A percentile compares a stretch with the other conserved stretches of the same genome.
phyloP scores from a whole-genome alignment of 2,329 filamentous ascomycete genomes.

The Gaeumannomyces tritici region DNA sequence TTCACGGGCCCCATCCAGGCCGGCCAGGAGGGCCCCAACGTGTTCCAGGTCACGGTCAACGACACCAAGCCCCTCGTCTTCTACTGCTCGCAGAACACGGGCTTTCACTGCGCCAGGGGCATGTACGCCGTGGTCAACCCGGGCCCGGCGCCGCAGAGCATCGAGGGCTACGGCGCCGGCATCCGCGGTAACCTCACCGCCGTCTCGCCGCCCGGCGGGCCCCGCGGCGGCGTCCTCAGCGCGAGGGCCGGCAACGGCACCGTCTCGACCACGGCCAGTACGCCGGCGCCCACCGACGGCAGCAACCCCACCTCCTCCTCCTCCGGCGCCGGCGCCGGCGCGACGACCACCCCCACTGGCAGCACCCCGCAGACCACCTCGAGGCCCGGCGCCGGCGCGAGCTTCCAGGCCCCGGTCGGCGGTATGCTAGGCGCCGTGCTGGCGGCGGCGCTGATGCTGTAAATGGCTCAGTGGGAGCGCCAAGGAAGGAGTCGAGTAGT shows the following conservation, averaged over 20 bases:
- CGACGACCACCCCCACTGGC: neutral
- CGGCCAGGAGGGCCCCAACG: conserved; percentile 13
- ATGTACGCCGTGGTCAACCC: conserved; percentile 37
- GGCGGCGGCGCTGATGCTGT: conserved; percentile 2
- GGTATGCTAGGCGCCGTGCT: neutral
- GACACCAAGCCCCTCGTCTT: conserved; percentile 31
- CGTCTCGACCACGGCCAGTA: neutral
- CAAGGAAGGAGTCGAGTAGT: no score
- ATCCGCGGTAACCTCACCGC: neutral
- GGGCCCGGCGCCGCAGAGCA: neutral
- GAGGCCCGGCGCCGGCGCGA: neutral
- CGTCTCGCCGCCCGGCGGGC: neutral
- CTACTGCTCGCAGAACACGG: conserved; percentile 32
- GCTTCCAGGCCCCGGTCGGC: conserved; percentile 1
- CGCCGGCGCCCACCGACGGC: neutral
- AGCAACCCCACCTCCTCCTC: no score
- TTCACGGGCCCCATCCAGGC: conserved; percentile 26
- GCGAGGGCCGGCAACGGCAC: neutral
- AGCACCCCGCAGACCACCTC: neutral
- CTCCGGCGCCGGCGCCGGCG: neutral
- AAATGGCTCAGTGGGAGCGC: neutral
- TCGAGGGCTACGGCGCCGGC: conserved; percentile 9
- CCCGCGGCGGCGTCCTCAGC: conserved; percentile 2
- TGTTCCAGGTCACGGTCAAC: conserved; percentile 31
- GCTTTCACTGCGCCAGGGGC: conserved; percentile 28